A percentile compares a stretch with the other conserved stretches of the same genome.
phyloP scores from a whole-genome alignment of 192 early-diverging fungal genomes.

The Physocladia obscura region DNA sequence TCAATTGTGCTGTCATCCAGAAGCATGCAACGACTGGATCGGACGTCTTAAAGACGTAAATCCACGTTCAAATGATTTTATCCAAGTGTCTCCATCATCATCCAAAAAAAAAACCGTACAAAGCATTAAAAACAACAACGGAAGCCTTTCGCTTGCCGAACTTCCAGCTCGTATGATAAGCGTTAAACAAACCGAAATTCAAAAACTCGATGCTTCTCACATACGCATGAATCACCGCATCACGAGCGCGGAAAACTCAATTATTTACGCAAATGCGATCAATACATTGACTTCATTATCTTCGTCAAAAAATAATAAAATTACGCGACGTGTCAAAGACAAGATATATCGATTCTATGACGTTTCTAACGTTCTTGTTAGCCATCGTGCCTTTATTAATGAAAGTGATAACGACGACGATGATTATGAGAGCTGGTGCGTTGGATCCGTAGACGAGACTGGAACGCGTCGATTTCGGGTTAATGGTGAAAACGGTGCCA shows the following conservation, averaged over 20 bases:
- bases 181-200: constrained; percentile 9
- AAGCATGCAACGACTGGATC: constrained; percentile 18
- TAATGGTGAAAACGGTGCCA: neutral
- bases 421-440: neutral
- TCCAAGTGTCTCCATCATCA: neutral
- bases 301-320: neutral
- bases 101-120: neutral
- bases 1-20: constrained; percentile 21
- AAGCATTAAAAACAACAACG: neutral
- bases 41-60: constrained; percentile 4
- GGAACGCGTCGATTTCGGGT: neutral
- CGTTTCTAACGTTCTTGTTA: neutral
- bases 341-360: neutral
- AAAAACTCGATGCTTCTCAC: neutral
- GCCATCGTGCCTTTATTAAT: too few relatives aligned
- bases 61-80: constrained; percentile 1
- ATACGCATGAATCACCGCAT: constrained; percentile 1
- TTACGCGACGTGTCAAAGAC: neutral
- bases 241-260: neutral
- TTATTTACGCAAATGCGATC: constrained; percentile 2
- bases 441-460: constrained; percentile 13
- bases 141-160: constrained; percentile 7
- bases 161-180: constrained; percentile 20
- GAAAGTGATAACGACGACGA: too few relatives aligned
- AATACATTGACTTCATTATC: neutral